phyloP scores from a whole-genome alignment of 495 filamentous ascomycete species.

The Oidiodendron maius region DNA sequence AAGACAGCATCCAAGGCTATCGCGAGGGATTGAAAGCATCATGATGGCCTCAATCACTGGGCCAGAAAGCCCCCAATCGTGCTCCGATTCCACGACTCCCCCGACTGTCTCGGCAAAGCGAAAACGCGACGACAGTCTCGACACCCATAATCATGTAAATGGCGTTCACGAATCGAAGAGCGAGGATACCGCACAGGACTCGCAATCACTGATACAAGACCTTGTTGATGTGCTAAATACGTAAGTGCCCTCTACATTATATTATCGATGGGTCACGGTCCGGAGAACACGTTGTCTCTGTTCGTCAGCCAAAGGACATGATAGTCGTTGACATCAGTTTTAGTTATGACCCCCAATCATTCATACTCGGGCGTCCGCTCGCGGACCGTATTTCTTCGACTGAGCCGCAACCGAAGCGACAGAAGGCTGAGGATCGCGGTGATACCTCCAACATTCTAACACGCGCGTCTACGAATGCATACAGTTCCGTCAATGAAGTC shows the following conservation, averaged over 20 bases:
- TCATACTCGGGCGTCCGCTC: conserved; percentile 40
- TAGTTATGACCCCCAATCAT: conserved; percentile 36
- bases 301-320: too few species aligned
- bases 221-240: conserved; percentile 24
- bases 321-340: conserved; percentile 1
- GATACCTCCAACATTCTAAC: conserved; percentile 31
- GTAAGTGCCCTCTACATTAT: conserved; percentile 14
- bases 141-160: conserved; percentile 21
- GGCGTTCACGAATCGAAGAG: conserved; percentile 21
- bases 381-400: conserved; percentile 20
- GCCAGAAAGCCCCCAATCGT: conserved; percentile 7
- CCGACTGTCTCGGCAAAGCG: conserved; percentile 38
- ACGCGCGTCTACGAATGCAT: conserved; percentile 35
- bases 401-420: conserved; percentile 20
- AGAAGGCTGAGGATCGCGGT: conserved; percentile 16
- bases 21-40: conserved; percentile 3
- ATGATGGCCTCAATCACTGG: conserved; percentile 23
- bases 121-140: conserved; percentile 46
- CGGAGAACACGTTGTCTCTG: too few species aligned
- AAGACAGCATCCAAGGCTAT: conserved; percentile 4
- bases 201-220: conserved; percentile 15
- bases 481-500: conserved; percentile 38
- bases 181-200: conserved; percentile 8
- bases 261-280: background rate
- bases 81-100: conserved; percentile 11